These are phyloP conservation scores for Colletotrichum australisinense DNA, from an alignment of 2,329 filamentous ascomycete species.

Conservation along the genomic window DNA sequence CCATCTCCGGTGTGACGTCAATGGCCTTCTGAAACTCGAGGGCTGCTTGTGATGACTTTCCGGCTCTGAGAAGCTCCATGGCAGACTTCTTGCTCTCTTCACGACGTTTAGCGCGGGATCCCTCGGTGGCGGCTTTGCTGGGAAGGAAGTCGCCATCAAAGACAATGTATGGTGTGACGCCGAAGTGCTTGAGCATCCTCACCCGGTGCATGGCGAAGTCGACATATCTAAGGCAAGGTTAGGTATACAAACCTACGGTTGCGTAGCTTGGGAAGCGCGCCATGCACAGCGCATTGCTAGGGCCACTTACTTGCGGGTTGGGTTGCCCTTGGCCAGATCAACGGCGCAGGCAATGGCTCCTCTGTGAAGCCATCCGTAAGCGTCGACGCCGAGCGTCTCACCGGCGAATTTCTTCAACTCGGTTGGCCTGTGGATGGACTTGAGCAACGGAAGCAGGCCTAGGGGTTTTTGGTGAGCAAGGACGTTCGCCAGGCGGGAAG, in stretches of 20 bases:
- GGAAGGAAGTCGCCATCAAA: slow-evolving; percentile 97
- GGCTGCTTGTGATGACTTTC: slow-evolving; percentile 83
- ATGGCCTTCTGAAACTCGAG: slow-evolving; percentile 93
- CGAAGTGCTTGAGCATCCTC: slow-evolving; percentile 93
- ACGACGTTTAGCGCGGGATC: slow-evolving; percentile 78
- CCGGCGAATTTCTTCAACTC: slow-evolving; percentile 89
- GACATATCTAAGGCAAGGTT: slow-evolving; percentile 73
- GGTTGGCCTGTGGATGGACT: slow-evolving; percentile 93
- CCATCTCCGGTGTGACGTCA: slow-evolving; percentile 97
- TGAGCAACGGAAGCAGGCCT: slow-evolving; percentile 91
- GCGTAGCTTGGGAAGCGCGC: not conserved
- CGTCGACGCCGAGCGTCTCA: slow-evolving; percentile 93
- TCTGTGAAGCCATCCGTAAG: slow-evolving; percentile 97
- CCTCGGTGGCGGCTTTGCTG: slow-evolving; percentile 90
- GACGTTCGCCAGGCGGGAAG: not conserved
- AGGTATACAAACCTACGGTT: slow-evolving; percentile 7
- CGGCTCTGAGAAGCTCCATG: slow-evolving; percentile 82
- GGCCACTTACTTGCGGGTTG: slow-evolving; percentile 80
- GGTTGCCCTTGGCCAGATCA: slow-evolving; percentile 88
- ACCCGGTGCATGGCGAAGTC: slow-evolving; percentile 92
- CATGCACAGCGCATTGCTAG: not conserved
- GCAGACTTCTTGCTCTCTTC: slow-evolving; percentile 82
- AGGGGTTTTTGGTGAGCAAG: slow-evolving; percentile 18
- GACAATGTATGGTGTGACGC: slow-evolving; percentile 92
- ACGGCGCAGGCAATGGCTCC: slow-evolving; percentile 91